phyloP scores from a whole-genome alignment of 257 asterid species.

The Haberlea rhodopensis region DNA sequence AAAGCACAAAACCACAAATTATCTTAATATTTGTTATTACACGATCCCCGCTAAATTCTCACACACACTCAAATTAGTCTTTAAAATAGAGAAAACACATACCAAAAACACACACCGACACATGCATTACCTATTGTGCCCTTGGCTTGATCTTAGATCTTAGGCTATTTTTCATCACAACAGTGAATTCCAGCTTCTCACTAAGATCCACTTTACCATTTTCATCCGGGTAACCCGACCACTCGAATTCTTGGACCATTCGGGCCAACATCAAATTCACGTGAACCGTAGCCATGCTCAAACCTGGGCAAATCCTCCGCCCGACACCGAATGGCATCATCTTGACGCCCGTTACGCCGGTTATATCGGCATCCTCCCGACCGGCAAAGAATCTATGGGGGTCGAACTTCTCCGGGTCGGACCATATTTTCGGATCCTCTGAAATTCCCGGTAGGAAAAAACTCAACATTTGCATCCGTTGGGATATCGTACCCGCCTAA shows the following conservation, averaged over 20 bases:
- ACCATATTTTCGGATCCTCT: constrained; percentile 74
- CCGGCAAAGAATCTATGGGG: constrained; percentile 73
- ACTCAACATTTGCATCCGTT: constrained; percentile 61
- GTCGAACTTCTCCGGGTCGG: constrained; percentile 67
- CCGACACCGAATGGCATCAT: constrained; percentile 90
- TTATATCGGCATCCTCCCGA: constrained; percentile 75
- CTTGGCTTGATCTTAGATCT: too few relatives aligned
- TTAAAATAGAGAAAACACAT: too few relatives aligned
- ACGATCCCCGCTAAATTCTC: background rate
- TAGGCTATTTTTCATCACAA: too few relatives aligned
- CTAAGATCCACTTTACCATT: too few relatives aligned
- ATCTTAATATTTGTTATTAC: too few relatives aligned
- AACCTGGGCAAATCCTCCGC: constrained; percentile 91
- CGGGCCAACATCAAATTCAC: too few relatives aligned
- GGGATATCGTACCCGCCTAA: constrained; percentile 81
- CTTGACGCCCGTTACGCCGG: constrained; percentile 65
- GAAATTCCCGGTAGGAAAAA: constrained; percentile 55
- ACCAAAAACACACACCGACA: too few relatives aligned
- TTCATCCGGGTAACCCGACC: constrained; percentile 66
- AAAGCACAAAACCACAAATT: background rate
- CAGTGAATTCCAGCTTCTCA: too few relatives aligned
- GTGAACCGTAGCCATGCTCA: too few relatives aligned
- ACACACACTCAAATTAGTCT: too few relatives aligned
- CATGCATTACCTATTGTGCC: too few relatives aligned
- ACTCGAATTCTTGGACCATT: constrained; percentile 86